phyloP scores from a whole-genome alignment of 441 rosid species.

The Flueggea neowawraea region DNA sequence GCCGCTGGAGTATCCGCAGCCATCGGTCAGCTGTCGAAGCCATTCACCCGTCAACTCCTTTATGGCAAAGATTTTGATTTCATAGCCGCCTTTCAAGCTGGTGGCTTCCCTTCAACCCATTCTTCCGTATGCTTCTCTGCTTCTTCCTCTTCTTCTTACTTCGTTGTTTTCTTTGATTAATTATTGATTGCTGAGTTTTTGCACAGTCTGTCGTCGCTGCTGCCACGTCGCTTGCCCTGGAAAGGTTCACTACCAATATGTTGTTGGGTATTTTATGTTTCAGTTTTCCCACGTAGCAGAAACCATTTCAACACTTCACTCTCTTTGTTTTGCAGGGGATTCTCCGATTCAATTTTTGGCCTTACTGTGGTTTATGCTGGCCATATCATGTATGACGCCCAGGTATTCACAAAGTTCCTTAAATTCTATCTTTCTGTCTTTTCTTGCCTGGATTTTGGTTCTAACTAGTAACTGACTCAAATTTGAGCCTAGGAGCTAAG shows the following conservation, averaged over 20 bases:
- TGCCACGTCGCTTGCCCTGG: conserved; percentile 78
- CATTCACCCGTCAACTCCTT: conserved; percentile 54
- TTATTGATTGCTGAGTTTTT: conserved; percentile 1
- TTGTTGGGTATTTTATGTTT: not conserved
- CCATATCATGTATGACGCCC: conserved; percentile 89
- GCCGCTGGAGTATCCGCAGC: conserved; percentile 77
- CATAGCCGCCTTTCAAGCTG: conserved; percentile 55
- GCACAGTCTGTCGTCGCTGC: conserved; percentile 76
- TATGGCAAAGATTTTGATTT: conserved; percentile 60
- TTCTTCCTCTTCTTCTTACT: not conserved
- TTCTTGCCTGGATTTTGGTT: not conserved
- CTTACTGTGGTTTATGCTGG: conserved; percentile 69
- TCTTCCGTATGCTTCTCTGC: conserved; percentile 57
- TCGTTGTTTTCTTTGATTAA: conserved; percentile 2
- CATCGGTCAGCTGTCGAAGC: conserved; percentile 86
- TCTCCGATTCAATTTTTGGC: conserved; percentile 80
- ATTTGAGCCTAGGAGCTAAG: too few relatives aligned
- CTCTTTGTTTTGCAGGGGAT: conserved; percentile 49
- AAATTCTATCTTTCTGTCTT: not conserved
- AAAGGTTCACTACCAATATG: conserved; percentile 43
- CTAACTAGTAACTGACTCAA: too few relatives aligned
- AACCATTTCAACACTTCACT: not conserved
- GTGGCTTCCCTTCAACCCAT: conserved; percentile 97
- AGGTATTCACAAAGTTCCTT: conserved; percentile 32
- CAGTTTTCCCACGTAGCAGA: not conserved